These are phyloP conservation scores for Saccharomycopsis hybrid DNA, from an alignment of 1,139 yeast genomes.

Conservation along the genomic window DNA sequence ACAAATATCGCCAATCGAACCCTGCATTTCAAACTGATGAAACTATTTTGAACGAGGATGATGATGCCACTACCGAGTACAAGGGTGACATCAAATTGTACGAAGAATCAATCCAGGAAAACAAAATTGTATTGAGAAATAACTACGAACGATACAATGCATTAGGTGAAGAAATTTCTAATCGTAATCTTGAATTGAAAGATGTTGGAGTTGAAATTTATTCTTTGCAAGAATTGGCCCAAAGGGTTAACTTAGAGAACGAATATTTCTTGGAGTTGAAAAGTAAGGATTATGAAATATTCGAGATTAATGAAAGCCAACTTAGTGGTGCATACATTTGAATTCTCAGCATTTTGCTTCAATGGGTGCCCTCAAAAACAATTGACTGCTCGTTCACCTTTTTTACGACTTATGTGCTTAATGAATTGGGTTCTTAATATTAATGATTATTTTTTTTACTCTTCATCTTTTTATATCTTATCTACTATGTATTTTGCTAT, in stretches of 20 bases:
- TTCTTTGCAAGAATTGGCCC: slow-evolving; percentile 2
- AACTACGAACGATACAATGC: slow-evolving; percentile 31
- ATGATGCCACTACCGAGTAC: slow-evolving; percentile 22
- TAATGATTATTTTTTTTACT: too few species aligned
- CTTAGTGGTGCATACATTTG: too few species aligned
- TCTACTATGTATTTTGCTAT: too few species aligned
- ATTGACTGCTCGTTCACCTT: too few species aligned
- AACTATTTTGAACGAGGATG: slow-evolving; percentile 25
- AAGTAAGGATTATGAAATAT: not conserved
- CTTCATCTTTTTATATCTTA: too few species aligned
- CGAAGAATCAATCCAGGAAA: slow-evolving; percentile 32
- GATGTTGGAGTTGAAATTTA: not conserved
- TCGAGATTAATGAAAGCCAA: not conserved
- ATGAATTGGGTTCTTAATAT: too few species aligned
- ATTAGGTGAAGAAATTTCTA: slow-evolving; percentile 28
- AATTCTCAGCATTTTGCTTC: too few species aligned
- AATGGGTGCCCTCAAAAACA: too few species aligned
- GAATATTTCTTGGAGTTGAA: not conserved
- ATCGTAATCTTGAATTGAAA: not conserved
- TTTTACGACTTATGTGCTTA: too few species aligned
- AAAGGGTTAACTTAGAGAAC: not conserved
- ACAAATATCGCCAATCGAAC: slow-evolving; percentile 25
- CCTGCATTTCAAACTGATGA: slow-evolving; percentile 24
- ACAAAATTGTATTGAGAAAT: slow-evolving; percentile 31
- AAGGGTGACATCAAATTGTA: slow-evolving; percentile 29